phyloP scores from a whole-genome alignment of 495 filamentous ascomycete species.

The Neurospora sp. region DNA sequence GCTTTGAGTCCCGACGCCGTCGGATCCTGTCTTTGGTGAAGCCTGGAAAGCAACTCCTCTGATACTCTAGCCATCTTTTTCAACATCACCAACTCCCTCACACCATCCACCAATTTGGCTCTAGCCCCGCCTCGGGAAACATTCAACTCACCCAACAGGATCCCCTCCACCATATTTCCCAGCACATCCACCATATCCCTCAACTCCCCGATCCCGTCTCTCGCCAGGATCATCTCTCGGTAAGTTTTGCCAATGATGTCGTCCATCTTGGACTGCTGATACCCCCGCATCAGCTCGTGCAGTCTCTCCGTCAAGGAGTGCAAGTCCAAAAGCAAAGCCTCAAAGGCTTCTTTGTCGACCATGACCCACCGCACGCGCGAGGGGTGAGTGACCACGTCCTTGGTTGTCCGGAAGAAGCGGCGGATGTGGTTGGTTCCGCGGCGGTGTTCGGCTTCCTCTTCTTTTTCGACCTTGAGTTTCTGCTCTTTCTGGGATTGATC shows the following conservation, averaged over 20 bases:
- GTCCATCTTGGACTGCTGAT: conserved; percentile 19
- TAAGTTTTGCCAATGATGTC: conserved; percentile 26
- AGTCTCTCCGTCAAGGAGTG: conserved; percentile 24
- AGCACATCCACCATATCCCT: too few relatives aligned
- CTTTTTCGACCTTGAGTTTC: background rate
- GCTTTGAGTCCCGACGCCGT: background rate
- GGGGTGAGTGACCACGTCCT: conserved; percentile 23
- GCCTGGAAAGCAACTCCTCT: conserved; percentile 15
- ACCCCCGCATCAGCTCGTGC: conserved; percentile 20
- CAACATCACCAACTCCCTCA: background rate
- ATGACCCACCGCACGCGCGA: conserved; percentile 20
- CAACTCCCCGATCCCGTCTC: conserved; percentile 19
- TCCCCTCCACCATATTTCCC: too few relatives aligned
- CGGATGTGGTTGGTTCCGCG: conserved; percentile 20
- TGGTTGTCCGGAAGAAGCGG: conserved; percentile 15
- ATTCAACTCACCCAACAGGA: too few relatives aligned
- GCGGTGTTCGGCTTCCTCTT: conserved; percentile 10
- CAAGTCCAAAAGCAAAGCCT: conserved; percentile 16
- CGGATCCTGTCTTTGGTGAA: background rate
- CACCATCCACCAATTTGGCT: too few relatives aligned
- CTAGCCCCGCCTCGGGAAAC: too few relatives aligned
- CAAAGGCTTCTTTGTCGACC: conserved; percentile 21
- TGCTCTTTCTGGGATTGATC: conserved; percentile 2
- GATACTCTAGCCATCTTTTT: conserved; percentile 20
- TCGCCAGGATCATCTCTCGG: conserved; percentile 23